Evolutionary conservation across 2,329 filamentous ascomycete genomes (phyloP), one percentile per base, ranked within the genome.

Genomic region (Exophiala sp.): DNA sequence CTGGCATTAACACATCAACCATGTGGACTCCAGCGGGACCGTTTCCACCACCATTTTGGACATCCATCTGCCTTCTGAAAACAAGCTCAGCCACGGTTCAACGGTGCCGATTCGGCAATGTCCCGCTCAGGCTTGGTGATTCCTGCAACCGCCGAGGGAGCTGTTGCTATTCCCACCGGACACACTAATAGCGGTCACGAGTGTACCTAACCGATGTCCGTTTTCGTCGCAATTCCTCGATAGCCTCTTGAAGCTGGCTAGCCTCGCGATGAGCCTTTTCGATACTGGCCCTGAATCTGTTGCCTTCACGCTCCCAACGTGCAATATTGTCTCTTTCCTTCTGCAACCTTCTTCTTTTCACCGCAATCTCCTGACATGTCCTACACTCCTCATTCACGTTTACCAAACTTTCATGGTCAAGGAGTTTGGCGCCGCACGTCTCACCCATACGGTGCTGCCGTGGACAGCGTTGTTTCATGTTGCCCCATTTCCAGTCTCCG

Each of bases 401-500:
- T 5, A 51, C 51, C 32, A 62, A 36, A 40, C 55, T 57, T 10
- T 63, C 54, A 3, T 21, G 38, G 33, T 60, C 49, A 14, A 52
- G 42, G 5, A 63, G 49, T 39, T 55, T 62, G 11, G 57, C 54
- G 24, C 61, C 59, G 44, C 62, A 64, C 18, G 52, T 58, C 45
- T 64, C 62, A 43, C 62, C 62, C 8, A 63, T 64, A 5, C 62
- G 59, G 49, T 59, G 61, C 45, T 64, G 57, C 33, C 57, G 59
- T 41, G 45, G 55, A 52, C 62, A 64, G 39, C 61, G 55, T 24
- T 59, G 47, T 52, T 61, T 62, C 62, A 64, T 62, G 48, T 64
- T 64, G n/a, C 62, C 62, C 62, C 62, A 64, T 58, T 51, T 62
- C 61, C 61, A 63, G 43, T 64, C 62, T 35, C 61, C 57, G 47